These are phyloP conservation scores for Penicillium ochrochloron DNA, from an alignment of 495 filamentous ascomycete species.

Conservation along the genomic window DNA sequence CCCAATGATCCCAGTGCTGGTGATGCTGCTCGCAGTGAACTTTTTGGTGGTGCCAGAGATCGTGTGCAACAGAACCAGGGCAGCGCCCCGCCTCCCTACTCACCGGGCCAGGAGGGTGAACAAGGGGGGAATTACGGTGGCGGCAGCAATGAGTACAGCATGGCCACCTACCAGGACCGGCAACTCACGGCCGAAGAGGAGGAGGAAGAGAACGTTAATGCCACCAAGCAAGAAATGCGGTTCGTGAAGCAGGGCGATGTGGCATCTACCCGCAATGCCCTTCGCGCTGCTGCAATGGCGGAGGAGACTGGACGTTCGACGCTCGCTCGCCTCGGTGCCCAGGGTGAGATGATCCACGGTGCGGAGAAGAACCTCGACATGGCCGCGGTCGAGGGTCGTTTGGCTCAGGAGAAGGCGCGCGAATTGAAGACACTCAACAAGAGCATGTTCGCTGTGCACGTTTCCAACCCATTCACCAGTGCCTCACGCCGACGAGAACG, in stretches of 20 bases:
- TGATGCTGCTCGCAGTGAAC: slow-evolving; percentile 62
- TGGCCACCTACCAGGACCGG: slow-evolving; percentile 65
- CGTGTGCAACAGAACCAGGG: slow-evolving; percentile 49
- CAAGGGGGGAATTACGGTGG: slow-evolving; percentile 43
- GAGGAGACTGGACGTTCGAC: slow-evolving; percentile 74
- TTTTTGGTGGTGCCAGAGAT: slow-evolving; percentile 69
- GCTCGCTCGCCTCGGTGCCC: slow-evolving; percentile 69
- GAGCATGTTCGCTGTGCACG: slow-evolving; percentile 82
- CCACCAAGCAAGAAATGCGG: slow-evolving; percentile 73
- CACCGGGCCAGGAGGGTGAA: slow-evolving; percentile 35
- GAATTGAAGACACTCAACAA: slow-evolving; percentile 79
- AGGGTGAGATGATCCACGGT: slow-evolving; percentile 78
- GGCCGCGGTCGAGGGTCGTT: slow-evolving; percentile 65
- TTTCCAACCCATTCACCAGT: slow-evolving; percentile 73
- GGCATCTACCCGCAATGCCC: slow-evolving; percentile 69
- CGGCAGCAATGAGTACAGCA: slow-evolving; percentile 55
- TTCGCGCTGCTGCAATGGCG: slow-evolving; percentile 67
- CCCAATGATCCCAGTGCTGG: slow-evolving; percentile 55
- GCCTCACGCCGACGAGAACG: slow-evolving; percentile 58
- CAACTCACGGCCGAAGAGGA: slow-evolving; percentile 78
- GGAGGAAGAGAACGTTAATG: slow-evolving; percentile 69
- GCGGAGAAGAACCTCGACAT: slow-evolving; percentile 76
- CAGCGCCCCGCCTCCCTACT: slow-evolving; percentile 50
- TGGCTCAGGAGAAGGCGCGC: slow-evolving; percentile 74
- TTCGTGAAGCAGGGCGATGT: slow-evolving; percentile 78